Percentiles rank a stretch among this genome's conserved stretches.
Conservation (phyloP, 805 yeast genomes). For the Saturnispora bothae region DNA sequence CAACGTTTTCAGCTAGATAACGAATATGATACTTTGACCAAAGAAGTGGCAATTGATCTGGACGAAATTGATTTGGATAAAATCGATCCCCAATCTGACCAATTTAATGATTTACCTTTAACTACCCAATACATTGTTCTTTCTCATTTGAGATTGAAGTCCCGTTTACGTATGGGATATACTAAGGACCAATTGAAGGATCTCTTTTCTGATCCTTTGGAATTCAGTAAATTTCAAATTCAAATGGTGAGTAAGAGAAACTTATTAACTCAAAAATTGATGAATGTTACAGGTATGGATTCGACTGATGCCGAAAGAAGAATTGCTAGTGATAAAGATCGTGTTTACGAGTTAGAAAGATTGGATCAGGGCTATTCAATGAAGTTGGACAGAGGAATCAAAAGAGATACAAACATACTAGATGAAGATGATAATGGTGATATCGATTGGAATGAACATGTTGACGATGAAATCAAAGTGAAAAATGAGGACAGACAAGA, state of each 20-base stretch:
- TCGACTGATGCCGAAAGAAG: slow-evolving; percentile 35
- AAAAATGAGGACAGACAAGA: background rate
- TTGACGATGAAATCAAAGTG: background rate
- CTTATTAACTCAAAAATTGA: slow-evolving; percentile 74
- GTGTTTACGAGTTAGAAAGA: slow-evolving; percentile 62
- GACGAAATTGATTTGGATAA: slow-evolving; percentile 60
- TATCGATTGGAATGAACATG: slow-evolving; percentile 8
- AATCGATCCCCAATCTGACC: slow-evolving; percentile 75
- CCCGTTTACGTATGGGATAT: slow-evolving; percentile 92
- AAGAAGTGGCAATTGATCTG: slow-evolving; percentile 46
- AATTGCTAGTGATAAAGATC: slow-evolving; percentile 74
- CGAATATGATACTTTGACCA: slow-evolving; percentile 54
- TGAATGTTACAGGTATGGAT: slow-evolving; percentile 77
- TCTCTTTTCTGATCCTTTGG: slow-evolving; percentile 76
- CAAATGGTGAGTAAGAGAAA: slow-evolving; percentile 88
- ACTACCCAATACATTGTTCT: slow-evolving; percentile 82
- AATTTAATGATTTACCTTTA: slow-evolving; percentile 67
- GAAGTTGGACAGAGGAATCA: slow-evolving; percentile 35
- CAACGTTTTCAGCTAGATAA: slow-evolving; percentile 63
- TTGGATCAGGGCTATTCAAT: slow-evolving; percentile 81
- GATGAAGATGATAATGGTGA: slow-evolving; percentile 12
- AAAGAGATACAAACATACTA: slow-evolving; percentile 27
- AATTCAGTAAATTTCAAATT: slow-evolving; percentile 87
- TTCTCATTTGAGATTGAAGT: slow-evolving; percentile 70
- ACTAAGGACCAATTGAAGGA: slow-evolving; percentile 77